Conservation (phyloP, 768 basidiomycete species). For the Podaxis sp. region DNA sequence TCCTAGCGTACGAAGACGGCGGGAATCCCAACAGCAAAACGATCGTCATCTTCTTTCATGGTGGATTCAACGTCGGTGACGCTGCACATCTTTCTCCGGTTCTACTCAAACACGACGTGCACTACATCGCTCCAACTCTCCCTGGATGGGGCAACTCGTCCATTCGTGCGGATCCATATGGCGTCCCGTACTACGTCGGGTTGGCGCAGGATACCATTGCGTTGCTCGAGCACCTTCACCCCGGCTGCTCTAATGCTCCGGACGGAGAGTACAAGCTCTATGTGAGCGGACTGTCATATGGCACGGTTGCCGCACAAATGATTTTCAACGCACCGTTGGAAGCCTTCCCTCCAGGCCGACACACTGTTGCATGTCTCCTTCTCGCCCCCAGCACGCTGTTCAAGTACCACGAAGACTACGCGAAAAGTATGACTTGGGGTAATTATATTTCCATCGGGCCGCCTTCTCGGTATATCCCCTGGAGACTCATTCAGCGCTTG, state of each 20-base stretch:
- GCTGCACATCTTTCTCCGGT: constrained; percentile 31
- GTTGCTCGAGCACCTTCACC: constrained; percentile 50
- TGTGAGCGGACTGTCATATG: constrained; percentile 52
- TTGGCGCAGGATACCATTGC: constrained; percentile 43
- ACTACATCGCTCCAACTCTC: constrained; percentile 50
- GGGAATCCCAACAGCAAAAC: constrained; percentile 48
- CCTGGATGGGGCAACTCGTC: constrained; percentile 60
- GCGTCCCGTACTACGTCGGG: constrained; percentile 35
- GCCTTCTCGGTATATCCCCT: constrained; percentile 38
- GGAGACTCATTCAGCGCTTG: constrained; percentile 33
- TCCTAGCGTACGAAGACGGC: constrained; percentile 49
- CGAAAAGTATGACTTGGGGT: constrained; percentile 42
- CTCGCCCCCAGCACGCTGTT: constrained; percentile 47
- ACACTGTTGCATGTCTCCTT: constrained; percentile 47
- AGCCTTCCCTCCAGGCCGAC: constrained; percentile 48
- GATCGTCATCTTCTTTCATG: constrained; percentile 55
- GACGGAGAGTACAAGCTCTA: constrained; percentile 39
- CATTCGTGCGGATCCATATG: constrained; percentile 26
- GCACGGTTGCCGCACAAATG: constrained; percentile 54
- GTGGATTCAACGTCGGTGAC: constrained; percentile 50
- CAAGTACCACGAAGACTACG: constrained; percentile 43
- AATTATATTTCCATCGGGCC: constrained; percentile 49
- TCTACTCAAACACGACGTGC: constrained; percentile 38
- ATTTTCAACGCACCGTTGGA: constrained; percentile 51
- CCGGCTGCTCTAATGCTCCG: constrained; percentile 24